phyloP scores from a whole-genome alignment of 2,329 filamentous ascomycete species.

The Elsinoe batatas region DNA sequence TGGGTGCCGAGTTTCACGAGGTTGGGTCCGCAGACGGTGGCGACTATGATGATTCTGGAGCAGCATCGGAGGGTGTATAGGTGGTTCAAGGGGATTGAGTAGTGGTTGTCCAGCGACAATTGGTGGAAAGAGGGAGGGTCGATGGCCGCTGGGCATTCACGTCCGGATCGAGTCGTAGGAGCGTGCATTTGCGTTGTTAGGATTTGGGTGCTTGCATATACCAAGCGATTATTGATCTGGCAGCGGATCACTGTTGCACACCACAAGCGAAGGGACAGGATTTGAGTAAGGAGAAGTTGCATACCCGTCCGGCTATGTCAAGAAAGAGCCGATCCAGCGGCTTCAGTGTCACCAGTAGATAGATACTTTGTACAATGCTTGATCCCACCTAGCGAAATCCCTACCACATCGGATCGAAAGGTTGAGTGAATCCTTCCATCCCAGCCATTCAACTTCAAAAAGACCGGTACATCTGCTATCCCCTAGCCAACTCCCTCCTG shows the following conservation, averaged over 20 bases:
- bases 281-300: background rate
- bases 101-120: background rate
- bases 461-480: no score
- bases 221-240: no score
- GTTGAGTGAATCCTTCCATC: no score
- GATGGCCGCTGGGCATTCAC: no score
- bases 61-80: conserved; percentile 72
- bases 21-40: conserved; percentile 67
- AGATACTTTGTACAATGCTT: background rate
- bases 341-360: background rate
- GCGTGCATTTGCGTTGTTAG: no score
- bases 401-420: no score
- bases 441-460: no score
- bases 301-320: background rate
- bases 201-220: no score
- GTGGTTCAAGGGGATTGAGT: conserved; percentile 21
- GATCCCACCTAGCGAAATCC: no score
- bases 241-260: no score
- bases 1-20: conserved; percentile 73
- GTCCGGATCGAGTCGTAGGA: no score
- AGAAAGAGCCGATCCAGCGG: background rate
- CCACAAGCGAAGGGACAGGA: background rate
- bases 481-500: no score
- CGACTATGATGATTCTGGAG: conserved; percentile 78
- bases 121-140: background rate